Base-by-base conservation (phyloP, 2,329 filamentous ascomycete species). In the Fusarium heterosporum region DNA sequence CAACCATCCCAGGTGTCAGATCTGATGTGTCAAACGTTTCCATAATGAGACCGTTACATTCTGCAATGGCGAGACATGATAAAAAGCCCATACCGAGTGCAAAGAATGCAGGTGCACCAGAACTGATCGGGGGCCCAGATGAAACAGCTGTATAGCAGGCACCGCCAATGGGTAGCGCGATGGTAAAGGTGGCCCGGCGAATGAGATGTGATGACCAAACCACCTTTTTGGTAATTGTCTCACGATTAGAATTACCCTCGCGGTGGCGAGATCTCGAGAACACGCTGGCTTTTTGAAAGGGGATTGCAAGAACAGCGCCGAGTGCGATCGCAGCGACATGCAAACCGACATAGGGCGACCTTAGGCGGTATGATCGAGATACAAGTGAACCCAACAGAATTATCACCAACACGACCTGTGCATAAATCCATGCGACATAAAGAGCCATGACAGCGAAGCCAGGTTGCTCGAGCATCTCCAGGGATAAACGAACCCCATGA, bases 1-100 rank as follows among this genome's bases (percentile, higher is more conserved):
- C 85, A 8, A 85, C 90, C 81, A 90, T 89, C 12, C 90, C 89
- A 3, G 90, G 88, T 68, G 91, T 90, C 6, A 94, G 81, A 75
- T 94, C 92, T 39, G 89, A 92, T n/a, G 89, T 91, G 74, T 94
- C 92, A 75, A 90, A 94, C 0, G 89, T 89, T 73, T 93, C 91
- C 91, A 94, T 93, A 74, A 93, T 85, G 30, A 94, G 79, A 1
- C 91, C 90, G 66, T 90, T 87, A 76, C 91, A 93, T 77, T 94
- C 91, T 4, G 91, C 87, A 43, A 93, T 88, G 2, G 90, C 91
- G 11, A 95, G 84, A 50, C 88, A 89, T 3, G 89, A 90, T 7
- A 93, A 79, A 70, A 92, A 92, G 1, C 90, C 90, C 14, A 93
- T 84, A 6, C 87, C 75, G 1, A 84, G 85, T 0, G 90, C 89